Base-by-base conservation (phyloP, 1,139 yeast genomes). In the Blastobotrys illinoisensis region DNA sequence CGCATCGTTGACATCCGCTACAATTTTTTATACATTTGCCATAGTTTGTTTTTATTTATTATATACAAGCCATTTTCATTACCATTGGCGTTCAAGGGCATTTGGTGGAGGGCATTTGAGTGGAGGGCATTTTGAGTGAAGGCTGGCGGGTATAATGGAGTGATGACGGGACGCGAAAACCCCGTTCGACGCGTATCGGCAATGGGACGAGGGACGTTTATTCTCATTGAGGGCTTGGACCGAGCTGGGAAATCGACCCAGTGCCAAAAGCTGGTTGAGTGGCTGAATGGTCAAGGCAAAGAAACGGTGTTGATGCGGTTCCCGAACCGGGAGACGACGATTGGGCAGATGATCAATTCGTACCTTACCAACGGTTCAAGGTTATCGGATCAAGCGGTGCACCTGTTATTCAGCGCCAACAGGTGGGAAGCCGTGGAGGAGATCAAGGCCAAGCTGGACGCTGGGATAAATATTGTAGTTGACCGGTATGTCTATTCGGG, bases 161-260 rank as follows among this genome's bases (percentile, higher is more conserved):
- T n/a, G n/a, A n/a, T n/a, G n/a, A n/a, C n/a, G n/a, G n/a, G n/a
- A 32, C 40, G 40, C 40, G 40, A 32, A 32, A 32, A 32, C 40
- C 3, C n/a, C 40, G 40, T 32, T 7, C 40, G 5, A 32, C 40
- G 16, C 40, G 40, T 13, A 13, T 6, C 32, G 40, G 3, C 3
- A 32, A 44, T 46, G 49, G 50, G 48, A 55, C 55, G 97, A 61
- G 97, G 97, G 1, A 78, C 79, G 50, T 74, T 95, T 51, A 85
- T 95, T 23, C 79, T 89, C 5, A 78, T 95, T 4, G 99, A 95
- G 70, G 99, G 99, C 0, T 79, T 93, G 1, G 99, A 95, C 67
- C 74, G 99, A 52, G 86, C 98, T 0, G 99, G 99, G 0, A 95
- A 95, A 68, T 82, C 97, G 1, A 90, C 98, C 0, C 99, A 95